A percentile compares a stretch with the other conserved stretches of the same genome.
These are phyloP conservation scores for Boletus rufocinnamomeus DNA, from an alignment of 768 basidiomycete genomes.

Conservation along the genomic window DNA sequence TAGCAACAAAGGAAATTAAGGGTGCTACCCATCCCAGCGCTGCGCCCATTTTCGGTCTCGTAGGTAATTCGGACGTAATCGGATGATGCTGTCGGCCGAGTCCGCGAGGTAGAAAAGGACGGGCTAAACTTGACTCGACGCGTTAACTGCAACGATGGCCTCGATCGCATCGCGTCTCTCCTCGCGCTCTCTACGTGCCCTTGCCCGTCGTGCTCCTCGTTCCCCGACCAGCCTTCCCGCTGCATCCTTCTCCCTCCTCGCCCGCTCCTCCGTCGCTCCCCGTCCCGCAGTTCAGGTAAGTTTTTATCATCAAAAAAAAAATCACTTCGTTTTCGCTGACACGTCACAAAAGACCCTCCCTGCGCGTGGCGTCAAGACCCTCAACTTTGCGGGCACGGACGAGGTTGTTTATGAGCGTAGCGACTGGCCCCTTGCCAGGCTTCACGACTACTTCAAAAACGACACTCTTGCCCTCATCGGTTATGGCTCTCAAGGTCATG, in stretches of 20 bases:
- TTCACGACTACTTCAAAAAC: slow-evolving; percentile 99
- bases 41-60: too few species aligned
- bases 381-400: slow-evolving; percentile 93
- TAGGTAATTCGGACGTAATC: slow-evolving; percentile 20
- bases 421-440: slow-evolving; percentile 97
- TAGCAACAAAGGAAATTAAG: too few species aligned
- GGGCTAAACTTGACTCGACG: not conserved
- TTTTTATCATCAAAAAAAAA: slow-evolving; percentile 36
- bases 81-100: slow-evolving; percentile 19
- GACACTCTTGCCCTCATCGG: slow-evolving; percentile 99
- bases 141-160: slow-evolving; percentile 46
- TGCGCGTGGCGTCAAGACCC: slow-evolving; percentile 86
- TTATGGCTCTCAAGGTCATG: slow-evolving; percentile 98
- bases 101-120: slow-evolving; percentile 15
- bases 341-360: slow-evolving; percentile 39
- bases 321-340: slow-evolving; percentile 5
- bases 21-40: too few species aligned
- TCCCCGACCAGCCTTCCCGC: slow-evolving; percentile 43
- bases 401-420: slow-evolving; percentile 93
- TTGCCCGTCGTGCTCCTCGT: slow-evolving; percentile 66
- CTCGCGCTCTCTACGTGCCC: slow-evolving; percentile 61
- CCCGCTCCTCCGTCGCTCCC: slow-evolving; percentile 41
- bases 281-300: slow-evolving; percentile 28
- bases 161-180: slow-evolving; percentile 62
- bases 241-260: slow-evolving; percentile 71